Percentiles rank a stretch among this genome's conserved stretches.
phyloP scores from a whole-genome alignment of 2,329 filamentous ascomycete species.

The Alternaria brassicicola region DNA sequence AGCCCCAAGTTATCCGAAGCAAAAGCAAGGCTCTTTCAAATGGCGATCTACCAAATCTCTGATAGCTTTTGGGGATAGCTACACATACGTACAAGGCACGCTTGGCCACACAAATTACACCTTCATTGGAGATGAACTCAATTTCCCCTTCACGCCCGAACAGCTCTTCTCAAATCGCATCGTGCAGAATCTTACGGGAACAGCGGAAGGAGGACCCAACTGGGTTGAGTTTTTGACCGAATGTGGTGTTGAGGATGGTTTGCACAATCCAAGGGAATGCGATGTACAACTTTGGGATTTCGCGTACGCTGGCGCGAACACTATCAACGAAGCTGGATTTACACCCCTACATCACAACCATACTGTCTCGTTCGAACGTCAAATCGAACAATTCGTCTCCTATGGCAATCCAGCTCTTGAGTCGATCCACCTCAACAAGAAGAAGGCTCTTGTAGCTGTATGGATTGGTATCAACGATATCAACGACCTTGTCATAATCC shows the following conservation, averaged over 20 bases:
- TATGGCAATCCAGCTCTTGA: slow-evolving; percentile 54
- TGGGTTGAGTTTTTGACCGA: slow-evolving; percentile 62
- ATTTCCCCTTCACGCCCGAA: slow-evolving; percentile 54
- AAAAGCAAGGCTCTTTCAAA: slow-evolving; percentile 14
- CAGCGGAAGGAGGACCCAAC: slow-evolving; percentile 60
- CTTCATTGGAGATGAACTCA: slow-evolving; percentile 61
- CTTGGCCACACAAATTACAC: slow-evolving; percentile 58
- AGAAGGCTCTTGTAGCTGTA: slow-evolving; percentile 55
- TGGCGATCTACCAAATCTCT: slow-evolving; percentile 30
- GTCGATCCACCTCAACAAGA: slow-evolving; percentile 36
- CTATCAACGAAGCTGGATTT: slow-evolving; percentile 46
- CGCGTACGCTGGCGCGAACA: slow-evolving; percentile 61
- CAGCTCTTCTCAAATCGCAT: slow-evolving; percentile 57
- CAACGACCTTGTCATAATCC: slow-evolving; percentile 53
- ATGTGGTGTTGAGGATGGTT: slow-evolving; percentile 55
- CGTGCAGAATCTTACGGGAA: slow-evolving; percentile 57
- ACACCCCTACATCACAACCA: slow-evolving; percentile 60
- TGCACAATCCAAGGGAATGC: slow-evolving; percentile 54
- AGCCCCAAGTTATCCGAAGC: neutral
- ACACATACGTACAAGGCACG: slow-evolving; percentile 61
- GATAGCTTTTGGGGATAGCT: slow-evolving; percentile 59
- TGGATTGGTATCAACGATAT: slow-evolving; percentile 67
- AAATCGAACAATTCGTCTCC: slow-evolving; percentile 56
- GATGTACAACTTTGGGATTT: slow-evolving; percentile 61
- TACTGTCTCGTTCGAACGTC: slow-evolving; percentile 58